phyloP scores from a whole-genome alignment of 805 yeast genomes.

The Lipomyces orientalis region DNA sequence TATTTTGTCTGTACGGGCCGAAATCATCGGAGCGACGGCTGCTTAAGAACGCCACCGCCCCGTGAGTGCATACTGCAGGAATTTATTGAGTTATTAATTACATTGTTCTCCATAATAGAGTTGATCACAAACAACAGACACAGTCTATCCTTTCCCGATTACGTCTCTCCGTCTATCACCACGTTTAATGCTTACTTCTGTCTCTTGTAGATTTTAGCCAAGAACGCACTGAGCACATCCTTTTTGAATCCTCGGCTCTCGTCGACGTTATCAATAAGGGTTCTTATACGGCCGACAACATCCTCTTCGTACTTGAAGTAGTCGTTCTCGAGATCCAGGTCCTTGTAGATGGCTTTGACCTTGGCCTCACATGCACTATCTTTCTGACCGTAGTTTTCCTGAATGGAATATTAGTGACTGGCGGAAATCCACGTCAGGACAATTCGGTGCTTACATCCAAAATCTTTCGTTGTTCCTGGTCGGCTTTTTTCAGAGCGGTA shows the following conservation, averaged over 20 bases:
- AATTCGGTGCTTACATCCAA: constrained; percentile 59
- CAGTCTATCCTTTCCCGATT: background rate
- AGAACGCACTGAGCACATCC: constrained; percentile 81
- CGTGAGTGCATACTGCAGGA: no score
- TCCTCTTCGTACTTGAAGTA: constrained; percentile 85
- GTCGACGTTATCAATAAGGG: constrained; percentile 72
- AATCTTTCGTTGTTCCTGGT: constrained; percentile 78
- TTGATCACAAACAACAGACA: background rate
- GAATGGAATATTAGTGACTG: background rate
- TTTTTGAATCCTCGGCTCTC: constrained; percentile 93
- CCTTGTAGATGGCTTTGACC: constrained; percentile 75
- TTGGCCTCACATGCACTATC: constrained; percentile 67
- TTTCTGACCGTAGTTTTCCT: constrained; percentile 81
- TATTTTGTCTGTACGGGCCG: no score
- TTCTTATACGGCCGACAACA: constrained; percentile 66
- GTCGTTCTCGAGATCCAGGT: constrained; percentile 69
- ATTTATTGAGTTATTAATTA: no score
- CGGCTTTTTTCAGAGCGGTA: constrained; percentile 81
- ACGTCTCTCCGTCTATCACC: background rate
- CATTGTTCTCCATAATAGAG: no score
- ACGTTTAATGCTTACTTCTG: constrained; percentile 59
- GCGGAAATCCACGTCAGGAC: no score
- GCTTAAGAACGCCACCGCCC: no score
- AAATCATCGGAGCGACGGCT: no score
- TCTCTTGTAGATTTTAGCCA: constrained; percentile 92